Evolutionary conservation across 805 yeast genomes (phyloP), one percentile per base, ranked within the genome.

Genomic region (Metschnikowia borealis): DNA sequence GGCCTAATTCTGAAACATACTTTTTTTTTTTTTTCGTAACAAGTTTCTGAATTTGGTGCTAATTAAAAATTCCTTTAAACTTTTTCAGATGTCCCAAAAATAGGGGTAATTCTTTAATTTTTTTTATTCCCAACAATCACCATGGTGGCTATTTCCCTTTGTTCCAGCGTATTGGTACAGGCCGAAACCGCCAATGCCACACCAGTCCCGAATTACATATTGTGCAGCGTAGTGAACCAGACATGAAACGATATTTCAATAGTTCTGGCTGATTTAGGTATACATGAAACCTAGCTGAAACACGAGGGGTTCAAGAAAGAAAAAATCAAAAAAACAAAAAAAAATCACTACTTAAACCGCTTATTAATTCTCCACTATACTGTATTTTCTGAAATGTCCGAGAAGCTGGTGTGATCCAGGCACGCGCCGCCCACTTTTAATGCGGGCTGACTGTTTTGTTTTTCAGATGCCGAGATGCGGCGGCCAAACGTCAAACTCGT

Each of bases 381-480:
- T 8, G 29, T 26, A 26, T 8, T 20, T n/a, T 37, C 29, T 37
- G n/a, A n/a, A 13, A 37, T 5, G 7, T 7, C 13, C 23, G 7
- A 6, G 26, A 37, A 37, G 26, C 6, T 15, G 14, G 18, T 26
- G 29, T 26, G 29, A n/a, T 20, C 23, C 17, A 18, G 41, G 18
- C 41, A n/a, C 31, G 41, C 32, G 32, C 41, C 41, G 41, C 41
- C 41, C 41, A 11, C 17, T 14, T 38, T 38, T 38, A 31, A 38
- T 23, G 41, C 41, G 23, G n/a, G 20, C 41, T 21, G n/a, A 23
- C 17, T 21, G 17, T 38, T 23, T 38, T 13, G 18, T 20, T 38
- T 11, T 23, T 38, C 17, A 14, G 26, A 20, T 17, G 20, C 38
- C 15, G 20, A 38, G 21, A 18, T 38, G 40, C 26, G 26, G 21